phyloP scores from a whole-genome alignment of 2,329 filamentous ascomycete genomes.

The Scolecobasidium constrictum region DNA sequence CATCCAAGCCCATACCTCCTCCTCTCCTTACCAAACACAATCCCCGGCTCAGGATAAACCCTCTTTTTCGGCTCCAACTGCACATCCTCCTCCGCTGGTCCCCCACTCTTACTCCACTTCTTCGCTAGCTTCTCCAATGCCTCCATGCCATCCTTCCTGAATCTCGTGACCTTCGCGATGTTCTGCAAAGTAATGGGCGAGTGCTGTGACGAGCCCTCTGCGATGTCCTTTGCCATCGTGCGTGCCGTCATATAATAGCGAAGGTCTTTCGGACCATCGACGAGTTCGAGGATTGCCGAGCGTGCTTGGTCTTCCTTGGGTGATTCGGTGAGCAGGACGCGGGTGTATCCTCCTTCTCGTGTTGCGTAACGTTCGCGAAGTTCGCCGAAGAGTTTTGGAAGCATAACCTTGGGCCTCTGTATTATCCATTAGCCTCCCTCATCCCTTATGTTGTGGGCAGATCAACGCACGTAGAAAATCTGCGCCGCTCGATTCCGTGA shows the following conservation, averaged over 20 bases:
- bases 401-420: conserved; percentile 55
- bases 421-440: background rate
- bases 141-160: conserved; percentile 53
- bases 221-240: conserved; percentile 54
- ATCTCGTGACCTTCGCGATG: conserved; percentile 71
- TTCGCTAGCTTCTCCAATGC: conserved; percentile 53
- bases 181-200: conserved; percentile 63
- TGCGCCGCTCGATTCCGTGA: conserved; percentile 62
- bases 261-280: conserved; percentile 89
- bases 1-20: background rate
- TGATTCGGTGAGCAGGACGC: conserved; percentile 84
- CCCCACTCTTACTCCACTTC: conserved; percentile 26
- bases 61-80: conserved; percentile 10
- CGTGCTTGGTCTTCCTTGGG: conserved; percentile 78
- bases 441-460: background rate
- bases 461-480: conserved; percentile 68
- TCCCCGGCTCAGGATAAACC: conserved; percentile 6
- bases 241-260: conserved; percentile 90
- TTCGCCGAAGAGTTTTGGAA: conserved; percentile 82
- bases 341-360: conserved; percentile 86
- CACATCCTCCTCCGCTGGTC: conserved; percentile 21
- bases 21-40: background rate
- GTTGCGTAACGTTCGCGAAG: conserved; percentile 67
- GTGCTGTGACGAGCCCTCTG: conserved; percentile 23
- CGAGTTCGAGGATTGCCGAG: conserved; percentile 85